Base-by-base conservation (phyloP, 495 filamentous ascomycete genomes). In the Podospora fimiseda region DNA sequence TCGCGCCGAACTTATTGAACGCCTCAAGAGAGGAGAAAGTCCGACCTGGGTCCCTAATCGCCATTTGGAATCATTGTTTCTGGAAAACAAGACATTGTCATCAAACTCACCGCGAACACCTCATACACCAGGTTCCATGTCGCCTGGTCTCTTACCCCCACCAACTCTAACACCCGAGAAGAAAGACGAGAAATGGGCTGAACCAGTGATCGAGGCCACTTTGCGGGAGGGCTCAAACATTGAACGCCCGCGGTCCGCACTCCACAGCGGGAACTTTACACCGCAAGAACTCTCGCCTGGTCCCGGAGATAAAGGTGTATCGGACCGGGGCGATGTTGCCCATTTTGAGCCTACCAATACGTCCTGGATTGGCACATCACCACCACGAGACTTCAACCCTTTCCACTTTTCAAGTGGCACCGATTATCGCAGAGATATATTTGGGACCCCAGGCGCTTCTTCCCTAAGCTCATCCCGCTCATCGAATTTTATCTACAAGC, bases 201-300 rank as follows among this genome's bases (percentile, higher is more conserved):
- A 62, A 27, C 56, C 50, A 3, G 39, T 11, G 41, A 67, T 59
- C 7, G 64, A 69, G 2, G 59, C 63, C 24, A 58, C 36, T 33
- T 54, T 70, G 27, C 59, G 57, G 9, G 62, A 70, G 6, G 83
- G 80, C 0, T 46, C 79, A 53, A 79, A 83, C 59, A 93, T 95
- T 53, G 85, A 92, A 63, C 78, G 90, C 48, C 91, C 91, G 43
- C 74, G 85, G 43, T 96, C 91, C 9, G 90, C 91, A 37, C 74
- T 96, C 42, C 91, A 96, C 63, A 85, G 85, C 36, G 91, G 91
- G 20, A 87, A 96, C 65, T 96, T 96, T 59, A 85, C 84, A 15
- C 79, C 84, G 50, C 78, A 82, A 27, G 71, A 73, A 50, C 50
- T 68, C 51, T 59, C 56, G 19, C 42, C 51, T 5, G 37, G 39